A percentile compares a stretch with the other conserved stretches of the same genome.
Evolutionary conservation across 2,329 filamentous ascomycete species (phyloP).

Genomic region (Raffaelea albimanens): DNA sequence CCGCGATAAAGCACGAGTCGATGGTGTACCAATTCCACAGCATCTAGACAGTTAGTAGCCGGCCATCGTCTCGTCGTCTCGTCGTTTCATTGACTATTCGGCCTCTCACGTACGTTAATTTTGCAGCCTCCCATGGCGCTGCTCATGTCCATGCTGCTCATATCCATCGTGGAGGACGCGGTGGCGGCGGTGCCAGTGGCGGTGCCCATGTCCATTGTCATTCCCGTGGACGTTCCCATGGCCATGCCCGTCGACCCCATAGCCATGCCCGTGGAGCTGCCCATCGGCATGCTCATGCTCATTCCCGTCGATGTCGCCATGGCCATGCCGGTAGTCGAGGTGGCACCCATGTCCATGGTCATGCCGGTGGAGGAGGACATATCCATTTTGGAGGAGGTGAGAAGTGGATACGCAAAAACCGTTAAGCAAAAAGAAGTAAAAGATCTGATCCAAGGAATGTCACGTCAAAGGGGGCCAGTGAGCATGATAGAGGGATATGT

Average conservation of each 20-base stretch:
- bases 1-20: conserved; percentile 62
- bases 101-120: conserved; percentile 28
- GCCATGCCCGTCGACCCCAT: neutral
- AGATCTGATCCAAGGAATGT: too few relatives aligned
- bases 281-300: neutral
- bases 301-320: neutral
- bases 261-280: neutral
- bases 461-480: too few relatives aligned
- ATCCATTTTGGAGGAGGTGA: conserved; percentile 1
- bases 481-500: too few relatives aligned
- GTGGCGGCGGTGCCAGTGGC: neutral
- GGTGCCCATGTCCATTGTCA: neutral
- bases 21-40: conserved; percentile 71
- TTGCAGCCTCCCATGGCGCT: conserved; percentile 23
- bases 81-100: too few relatives aligned
- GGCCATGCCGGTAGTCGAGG: neutral
- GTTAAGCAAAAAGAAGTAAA: too few relatives aligned
- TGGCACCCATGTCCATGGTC: conserved; percentile 3
- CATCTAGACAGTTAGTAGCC: conserved; percentile 33
- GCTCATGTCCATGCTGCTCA: conserved; percentile 19
- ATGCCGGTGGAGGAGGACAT: neutral
- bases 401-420: too few relatives aligned
- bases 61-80: too few relatives aligned
- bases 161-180: conserved; percentile 1
- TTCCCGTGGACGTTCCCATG: neutral